Evolutionary conservation across 2,329 filamentous ascomycete species (phyloP), one percentile per base, ranked within the genome.

Genomic region (Aureobasidium leucospermi): DNA sequence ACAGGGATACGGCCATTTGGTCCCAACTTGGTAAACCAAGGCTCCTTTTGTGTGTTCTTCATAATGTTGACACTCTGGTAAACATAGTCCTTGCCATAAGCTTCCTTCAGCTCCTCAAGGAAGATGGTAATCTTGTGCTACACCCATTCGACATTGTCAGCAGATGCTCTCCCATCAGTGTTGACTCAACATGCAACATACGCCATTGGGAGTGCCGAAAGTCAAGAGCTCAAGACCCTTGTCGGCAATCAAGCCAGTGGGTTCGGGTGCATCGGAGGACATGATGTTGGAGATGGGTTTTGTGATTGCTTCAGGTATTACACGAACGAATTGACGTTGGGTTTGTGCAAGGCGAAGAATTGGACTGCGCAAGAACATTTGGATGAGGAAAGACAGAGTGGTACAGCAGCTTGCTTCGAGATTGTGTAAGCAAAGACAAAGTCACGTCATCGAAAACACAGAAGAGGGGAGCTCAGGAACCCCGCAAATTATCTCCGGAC

Each of bases 1-100:
- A 81, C 84, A 1, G 85, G 84, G 65, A 87, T 86, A 15, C 84
- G 79, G 3, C 85, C 85, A 70, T 88, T 88, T 39, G 85, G 84
- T 61, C 80, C 80, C 32, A 85, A 68, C 39, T 80, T 80, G 0
- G 79, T 83, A 74, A 82, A 88, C 85, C 85, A 88, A 1, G 79
- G 76, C 74, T 87, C 78, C 70, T 87, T 87, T 65, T 88, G 85
- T 31, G 84, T 79, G 72, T 85, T 85, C 66, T 84, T 76, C 60
- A 67, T 66, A 63, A 85, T 87, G 71, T 85, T 78, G 69, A 88
- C 78, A 59, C 68, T 66, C 65, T 87, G 84, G 65, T 72, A 80
- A 4, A 80, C 80, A 71, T 86, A 87, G 13, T 81, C 75, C 60
- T 78, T 75, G 56, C 82, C 83, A 62, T 88, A 87, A 11, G 81